Percentiles rank a stretch among this genome's conserved stretches.
These are phyloP conservation scores for Geotrichum bryndzae DNA, from an alignment of 1,139 yeast species.

Conservation along the genomic window DNA sequence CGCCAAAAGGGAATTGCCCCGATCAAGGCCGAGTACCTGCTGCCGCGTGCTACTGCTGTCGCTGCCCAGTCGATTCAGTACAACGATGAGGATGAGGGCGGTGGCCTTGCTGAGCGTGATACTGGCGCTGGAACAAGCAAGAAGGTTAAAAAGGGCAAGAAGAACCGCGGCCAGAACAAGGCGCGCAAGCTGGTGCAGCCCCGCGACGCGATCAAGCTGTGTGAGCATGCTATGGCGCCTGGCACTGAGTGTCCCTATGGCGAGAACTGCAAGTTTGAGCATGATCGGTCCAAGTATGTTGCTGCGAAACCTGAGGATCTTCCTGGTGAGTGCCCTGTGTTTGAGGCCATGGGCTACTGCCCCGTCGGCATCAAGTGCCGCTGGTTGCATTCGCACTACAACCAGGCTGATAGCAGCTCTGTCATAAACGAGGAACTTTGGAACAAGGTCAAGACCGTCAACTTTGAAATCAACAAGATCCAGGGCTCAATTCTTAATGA, in stretches of 20 bases:
- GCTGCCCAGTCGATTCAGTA: constrained; percentile 29
- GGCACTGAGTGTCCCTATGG: constrained; percentile 57
- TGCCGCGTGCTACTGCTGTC: constrained; percentile 19
- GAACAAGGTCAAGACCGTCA: constrained; percentile 40
- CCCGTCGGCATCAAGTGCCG: constrained; percentile 90
- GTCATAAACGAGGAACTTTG: constrained; percentile 36
- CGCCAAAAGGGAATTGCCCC: constrained; percentile 50
- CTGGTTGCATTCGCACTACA: constrained; percentile 75
- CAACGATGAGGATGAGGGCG: constrained; percentile 47
- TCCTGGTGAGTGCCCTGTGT: constrained; percentile 78
- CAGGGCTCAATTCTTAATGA: constrained; percentile 46
- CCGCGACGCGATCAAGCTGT: constrained; percentile 60
- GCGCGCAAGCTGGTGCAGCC: constrained; percentile 71
- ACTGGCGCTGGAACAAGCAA: constrained; percentile 44
- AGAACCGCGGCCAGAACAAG: constrained; percentile 79
- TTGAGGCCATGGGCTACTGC: constrained; percentile 74
- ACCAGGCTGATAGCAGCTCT: constrained; percentile 18
- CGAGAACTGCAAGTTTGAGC: constrained; percentile 69
- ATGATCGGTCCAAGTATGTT: constrained; percentile 62
- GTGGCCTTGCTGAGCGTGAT: constrained; percentile 38
- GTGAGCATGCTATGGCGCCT: constrained; percentile 36
- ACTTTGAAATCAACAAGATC: constrained; percentile 65
- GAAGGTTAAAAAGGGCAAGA: constrained; percentile 38
- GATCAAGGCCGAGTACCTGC: constrained; percentile 51
- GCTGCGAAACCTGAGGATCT: constrained; percentile 63